Evolutionary conservation across 306 rosid species (phyloP).

Genomic region (Dryas drummondii): DNA sequence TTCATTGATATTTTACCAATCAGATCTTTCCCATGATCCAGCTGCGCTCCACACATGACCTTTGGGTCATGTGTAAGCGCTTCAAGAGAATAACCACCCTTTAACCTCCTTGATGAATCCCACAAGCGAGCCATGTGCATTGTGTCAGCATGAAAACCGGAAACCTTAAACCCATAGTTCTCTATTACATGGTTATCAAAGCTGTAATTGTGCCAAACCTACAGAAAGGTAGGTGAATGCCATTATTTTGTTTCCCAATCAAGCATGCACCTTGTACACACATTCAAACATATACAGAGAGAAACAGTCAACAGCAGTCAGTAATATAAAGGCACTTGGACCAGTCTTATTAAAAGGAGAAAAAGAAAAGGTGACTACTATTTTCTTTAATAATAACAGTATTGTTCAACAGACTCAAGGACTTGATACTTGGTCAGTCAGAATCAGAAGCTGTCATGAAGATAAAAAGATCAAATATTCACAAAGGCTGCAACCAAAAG

Average conservation of each 20-base stretch:
- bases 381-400: background rate
- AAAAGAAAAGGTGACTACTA: background rate
- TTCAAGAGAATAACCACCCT: slow-evolving; percentile 96
- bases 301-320: background rate
- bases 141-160: slow-evolving; percentile 97
- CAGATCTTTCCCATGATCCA: slow-evolving; percentile 35
- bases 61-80: slow-evolving; percentile 67
- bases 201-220: slow-evolving; percentile 99
- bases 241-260: slow-evolving; percentile 26
- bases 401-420: slow-evolving; percentile 5
- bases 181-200: slow-evolving; percentile 87
- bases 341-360: background rate
- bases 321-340: background rate
- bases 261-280: background rate
- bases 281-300: background rate
- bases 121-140: slow-evolving; percentile 98
- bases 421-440: slow-evolving; percentile 14
- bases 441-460: background rate
- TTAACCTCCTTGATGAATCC: slow-evolving; percentile 83
- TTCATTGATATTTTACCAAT: slow-evolving; percentile 62
- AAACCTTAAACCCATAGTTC: slow-evolving; percentile 83
- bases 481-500: background rate
- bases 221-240: slow-evolving; percentile 33
- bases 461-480: background rate
- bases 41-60: slow-evolving; percentile 65